Evolutionary conservation across 2,329 filamentous ascomycete genomes (phyloP), one percentile per base, ranked within the genome.

Genomic region (Fusarium pininemorale): DNA sequence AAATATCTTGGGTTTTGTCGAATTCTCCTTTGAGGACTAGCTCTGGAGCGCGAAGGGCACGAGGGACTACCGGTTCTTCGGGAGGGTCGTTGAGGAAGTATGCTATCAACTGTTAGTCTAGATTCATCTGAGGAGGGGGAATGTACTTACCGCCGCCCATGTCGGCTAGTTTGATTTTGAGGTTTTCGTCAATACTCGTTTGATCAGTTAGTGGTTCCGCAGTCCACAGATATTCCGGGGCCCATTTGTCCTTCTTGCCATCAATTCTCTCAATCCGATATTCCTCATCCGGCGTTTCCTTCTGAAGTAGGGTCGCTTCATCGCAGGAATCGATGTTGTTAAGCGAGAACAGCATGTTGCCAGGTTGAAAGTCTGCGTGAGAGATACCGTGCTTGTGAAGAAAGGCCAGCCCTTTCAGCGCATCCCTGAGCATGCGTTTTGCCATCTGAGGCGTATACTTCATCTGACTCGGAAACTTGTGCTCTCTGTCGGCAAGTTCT

Each of bases 291-390:
- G 32, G 2, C 2, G 13, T 0, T 3, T 35, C 32, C 1, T 35
- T 2, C 6, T 37, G 35, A 0, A 2, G 0, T 5, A 32, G 44
- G 12, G 18, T 4, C 3, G 26, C 26, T 22, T 70, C 65, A 0
- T 3, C 1, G 0, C 22, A 6, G 5, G 13, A 9, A 38, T 68
- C 12, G 0, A 73, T 66, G 1, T 57, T 6, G 1, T 38, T 9
- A 0, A 51, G 26, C 1, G 35, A 2, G 7, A 73, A 70, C 0
- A 73, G 41, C 6, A 64, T 26, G 3, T 72, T 73, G 0, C 57
- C 69, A 0, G 71, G 65, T 7, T 70, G 65, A 1, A 73, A 59
- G 22, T 72, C 69, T 28, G 14, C 58, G 1, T 72, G 69, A 0
- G 58, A 18, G 4, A 73, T 24, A 0, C 50, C 54, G 5, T 63